Percentiles rank a stretch among this genome's conserved stretches.
phyloP scores from a whole-genome alignment of 2,329 filamentous ascomycete species.

The Beauveria caledonica region DNA sequence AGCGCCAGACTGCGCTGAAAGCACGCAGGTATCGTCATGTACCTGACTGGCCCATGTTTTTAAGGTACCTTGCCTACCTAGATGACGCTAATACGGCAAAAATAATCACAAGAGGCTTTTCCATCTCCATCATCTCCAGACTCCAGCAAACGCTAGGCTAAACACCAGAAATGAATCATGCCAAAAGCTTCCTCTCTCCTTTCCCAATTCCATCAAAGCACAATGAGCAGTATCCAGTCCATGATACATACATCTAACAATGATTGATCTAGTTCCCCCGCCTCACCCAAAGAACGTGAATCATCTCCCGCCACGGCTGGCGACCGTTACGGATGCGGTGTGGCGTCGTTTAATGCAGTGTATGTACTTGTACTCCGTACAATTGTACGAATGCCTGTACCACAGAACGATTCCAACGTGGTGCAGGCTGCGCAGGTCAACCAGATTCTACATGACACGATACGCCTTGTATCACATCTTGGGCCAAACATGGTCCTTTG shows the following conservation, averaged over 20 bases:
- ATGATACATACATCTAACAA: too few species aligned
- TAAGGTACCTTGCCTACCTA: too few species aligned
- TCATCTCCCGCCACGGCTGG: not conserved
- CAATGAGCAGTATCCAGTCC: not conserved
- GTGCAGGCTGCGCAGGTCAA: not conserved
- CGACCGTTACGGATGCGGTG: not conserved
- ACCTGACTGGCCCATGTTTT: not conserved
- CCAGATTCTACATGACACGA: not conserved
- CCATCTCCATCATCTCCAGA: not conserved
- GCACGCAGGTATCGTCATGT: not conserved
- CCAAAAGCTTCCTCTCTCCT: not conserved
- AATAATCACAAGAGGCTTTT: not conserved
- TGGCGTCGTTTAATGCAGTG: not conserved
- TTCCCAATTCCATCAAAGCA: not conserved
- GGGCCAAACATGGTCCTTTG: not conserved
- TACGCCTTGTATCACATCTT: constrained; percentile 4
- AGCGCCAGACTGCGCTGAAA: not conserved
- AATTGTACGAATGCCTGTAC: too few species aligned
- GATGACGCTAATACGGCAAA: too few species aligned
- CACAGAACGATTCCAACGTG: not conserved
- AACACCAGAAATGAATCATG: too few species aligned
- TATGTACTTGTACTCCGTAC: too few species aligned
- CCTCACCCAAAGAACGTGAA: not conserved
- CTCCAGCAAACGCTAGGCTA: not conserved
- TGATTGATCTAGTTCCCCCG: too few species aligned